Base-by-base conservation (phyloP, 2,329 filamentous ascomycete genomes). In the Acrodontium crateriforme region DNA sequence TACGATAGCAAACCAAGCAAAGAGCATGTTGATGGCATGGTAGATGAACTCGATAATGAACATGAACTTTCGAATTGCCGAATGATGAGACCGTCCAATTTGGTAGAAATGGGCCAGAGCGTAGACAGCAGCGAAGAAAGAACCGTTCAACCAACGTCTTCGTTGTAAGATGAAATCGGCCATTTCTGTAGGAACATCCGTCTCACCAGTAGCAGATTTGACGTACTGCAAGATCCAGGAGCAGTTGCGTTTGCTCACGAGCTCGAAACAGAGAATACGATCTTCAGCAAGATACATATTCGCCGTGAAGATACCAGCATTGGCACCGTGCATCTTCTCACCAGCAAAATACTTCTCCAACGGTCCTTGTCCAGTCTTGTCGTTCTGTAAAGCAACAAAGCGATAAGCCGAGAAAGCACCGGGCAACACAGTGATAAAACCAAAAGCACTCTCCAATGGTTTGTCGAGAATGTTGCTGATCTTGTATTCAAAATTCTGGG, bases 221-320 rank as follows among this genome's bases (percentile, higher is more conserved):
- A 98, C 89, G 50, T 98, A 98, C 50, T 94, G 85, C 46, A 98
- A 60, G 35, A 95, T 81, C 89, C 89, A 98, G 49, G 87, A 80
- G 53, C 85, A 94, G 52, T 94, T 94, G 39, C 89, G 75, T 62
- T 98, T 98, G 24, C 85, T 83, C 36, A 98, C 89, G 28, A 98
- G 74, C 59, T 98, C 89, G 66, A 93, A 98, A 57, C 89, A 98
- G 18, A 98, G 74, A 51, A 98, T 98, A 65, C 89, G 82, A 68
- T 98, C 89, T 53, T 98, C 89, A 31, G 89, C 89, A 33, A 98
- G 71, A 51, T 95, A 98, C 89, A 98, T 98, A 58, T 98, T 98
- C 42, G 89, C 87, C 3, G 87, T 93, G 59, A 98, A 98, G 40
- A 95, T 87, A 50, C 87, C 89, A 9, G 87, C 87, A 41, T 84